Evolutionary conservation across 768 basidiomycete species (phyloP).

Genomic region (Tylopilus felleus): DNA sequence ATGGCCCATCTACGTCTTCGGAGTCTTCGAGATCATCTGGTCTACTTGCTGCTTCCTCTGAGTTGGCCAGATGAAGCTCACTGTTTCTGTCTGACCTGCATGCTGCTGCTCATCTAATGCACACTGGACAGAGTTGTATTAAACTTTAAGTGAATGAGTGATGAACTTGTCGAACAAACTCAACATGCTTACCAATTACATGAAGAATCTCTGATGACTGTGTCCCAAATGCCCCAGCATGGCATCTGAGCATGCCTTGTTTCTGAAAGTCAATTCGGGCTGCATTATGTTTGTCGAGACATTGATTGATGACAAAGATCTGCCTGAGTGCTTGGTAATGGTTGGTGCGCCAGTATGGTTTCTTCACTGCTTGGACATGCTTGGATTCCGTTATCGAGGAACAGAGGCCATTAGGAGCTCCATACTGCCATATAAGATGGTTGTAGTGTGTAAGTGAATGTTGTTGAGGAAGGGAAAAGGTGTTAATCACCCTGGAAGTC

Average conservation of each 20-base stretch:
- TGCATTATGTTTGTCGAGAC: constrained; percentile 28
- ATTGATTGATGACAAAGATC: constrained; percentile 31
- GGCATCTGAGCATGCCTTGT: constrained; percentile 22
- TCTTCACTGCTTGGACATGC: constrained; percentile 37
- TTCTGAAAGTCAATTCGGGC: constrained; percentile 15
- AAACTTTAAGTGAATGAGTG: too few relatives aligned
- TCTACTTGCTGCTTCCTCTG: too few relatives aligned
- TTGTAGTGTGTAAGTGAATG: neutral
- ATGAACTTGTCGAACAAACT: too few relatives aligned
- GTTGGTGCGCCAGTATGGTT: constrained; percentile 32
- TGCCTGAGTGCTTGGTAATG: constrained; percentile 22
- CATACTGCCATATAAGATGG: constrained; percentile 25
- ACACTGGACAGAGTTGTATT: too few relatives aligned
- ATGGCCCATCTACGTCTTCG: too few relatives aligned
- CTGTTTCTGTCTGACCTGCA: too few relatives aligned
- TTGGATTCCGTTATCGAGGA: constrained; percentile 36
- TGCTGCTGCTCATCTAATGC: too few relatives aligned
- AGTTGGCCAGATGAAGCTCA: too few relatives aligned
- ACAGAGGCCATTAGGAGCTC: constrained; percentile 35
- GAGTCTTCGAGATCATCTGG: too few relatives aligned
- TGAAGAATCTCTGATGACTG: too few relatives aligned
- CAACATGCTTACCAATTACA: too few relatives aligned
- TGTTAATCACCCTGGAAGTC: constrained; percentile 1
- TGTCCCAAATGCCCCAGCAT: too few relatives aligned
- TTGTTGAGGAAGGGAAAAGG: neutral